A percentile compares a stretch with the other conserved stretches of the same genome.
These are phyloP conservation scores for Zoysia japonica DNA, from an alignment of 176 grass and related monocot genomes.

Conservation along the genomic window DNA sequence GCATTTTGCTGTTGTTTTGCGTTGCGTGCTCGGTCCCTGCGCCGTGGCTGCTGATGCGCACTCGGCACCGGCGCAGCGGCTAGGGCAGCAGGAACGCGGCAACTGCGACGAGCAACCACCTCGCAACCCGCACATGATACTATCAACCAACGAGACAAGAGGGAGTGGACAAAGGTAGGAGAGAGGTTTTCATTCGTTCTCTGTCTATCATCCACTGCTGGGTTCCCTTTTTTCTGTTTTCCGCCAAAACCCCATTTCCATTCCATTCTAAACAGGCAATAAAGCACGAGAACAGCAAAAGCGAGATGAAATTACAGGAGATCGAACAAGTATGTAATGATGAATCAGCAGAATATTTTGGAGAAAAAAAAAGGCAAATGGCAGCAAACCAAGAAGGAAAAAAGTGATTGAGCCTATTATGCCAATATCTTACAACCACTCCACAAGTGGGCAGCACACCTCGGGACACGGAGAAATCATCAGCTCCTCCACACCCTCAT, in stretches of 20 bases:
- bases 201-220: not conserved
- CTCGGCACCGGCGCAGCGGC: not conserved
- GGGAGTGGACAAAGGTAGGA: not conserved
- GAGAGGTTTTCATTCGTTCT: constrained; percentile 1
- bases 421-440: too few species aligned
- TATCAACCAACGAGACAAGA: not conserved
- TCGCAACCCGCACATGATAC: constrained; percentile 2
- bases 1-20: not conserved
- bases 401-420: too few species aligned
- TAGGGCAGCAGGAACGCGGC: not conserved
- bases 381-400: not conserved
- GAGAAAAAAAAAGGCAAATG: not conserved
- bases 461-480: constrained; percentile 15
- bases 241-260: not conserved
- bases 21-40: not conserved
- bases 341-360: not conserved
- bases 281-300: not conserved
- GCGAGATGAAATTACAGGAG: constrained; percentile 17
- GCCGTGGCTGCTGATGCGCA: not conserved
- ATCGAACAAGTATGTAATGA: constrained; percentile 33
- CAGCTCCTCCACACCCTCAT: too few species aligned
- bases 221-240: not conserved
- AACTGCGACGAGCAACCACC: not conserved
- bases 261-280: constrained; percentile 27
- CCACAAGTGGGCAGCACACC: constrained; percentile 40